A percentile compares a stretch with the other conserved stretches of the same genome.
These are phyloP conservation scores for Neoconidiobolus thromboides DNA, from an alignment of 371 early-diverging fungal species.

Conservation along the genomic window DNA sequence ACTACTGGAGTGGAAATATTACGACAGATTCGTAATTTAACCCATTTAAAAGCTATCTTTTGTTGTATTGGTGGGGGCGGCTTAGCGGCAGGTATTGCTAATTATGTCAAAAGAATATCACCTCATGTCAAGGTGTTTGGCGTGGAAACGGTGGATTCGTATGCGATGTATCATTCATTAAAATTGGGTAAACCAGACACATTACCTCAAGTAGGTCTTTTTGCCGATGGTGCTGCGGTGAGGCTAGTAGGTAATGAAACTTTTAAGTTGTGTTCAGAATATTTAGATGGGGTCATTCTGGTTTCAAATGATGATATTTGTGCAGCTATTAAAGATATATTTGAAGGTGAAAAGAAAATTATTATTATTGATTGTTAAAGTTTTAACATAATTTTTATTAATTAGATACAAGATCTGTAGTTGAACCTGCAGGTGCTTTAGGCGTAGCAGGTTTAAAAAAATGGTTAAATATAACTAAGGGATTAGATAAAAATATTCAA, in stretches of 20 bases:
- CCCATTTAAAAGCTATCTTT: slow-evolving; percentile 20
- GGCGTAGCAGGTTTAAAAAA: slow-evolving; percentile 76
- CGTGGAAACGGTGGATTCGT: slow-evolving; percentile 78
- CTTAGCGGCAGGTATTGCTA: slow-evolving; percentile 72
- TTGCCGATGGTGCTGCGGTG: slow-evolving; percentile 95
- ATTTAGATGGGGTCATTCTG: slow-evolving; percentile 67
- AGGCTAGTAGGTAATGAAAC: slow-evolving; percentile 74
- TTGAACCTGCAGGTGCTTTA: slow-evolving; percentile 91
- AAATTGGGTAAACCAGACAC: slow-evolving; percentile 30
- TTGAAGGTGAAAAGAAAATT: slow-evolving; percentile 33
- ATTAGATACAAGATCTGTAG: slow-evolving; percentile 70
- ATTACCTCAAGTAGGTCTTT: slow-evolving; percentile 72
- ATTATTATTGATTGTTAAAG: neutral
- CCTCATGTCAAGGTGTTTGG: slow-evolving; percentile 75
- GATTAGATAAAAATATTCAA: too few relatives aligned
- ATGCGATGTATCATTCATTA: slow-evolving; percentile 73
- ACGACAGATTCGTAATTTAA: slow-evolving; percentile 32
- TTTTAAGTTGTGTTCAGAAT: slow-evolving; percentile 43
- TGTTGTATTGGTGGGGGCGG: slow-evolving; percentile 95
- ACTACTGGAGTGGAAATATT: slow-evolving; percentile 87
- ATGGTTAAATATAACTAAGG: slow-evolving; percentile 16
- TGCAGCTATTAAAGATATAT: slow-evolving; percentile 94
- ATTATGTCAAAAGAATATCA: slow-evolving; percentile 72
- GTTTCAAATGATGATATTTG: slow-evolving; percentile 92
- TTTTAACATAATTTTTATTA: neutral